Base-by-base conservation (phyloP, 2,329 filamentous ascomycete genomes). In the Albifimbria verrucaria region DNA sequence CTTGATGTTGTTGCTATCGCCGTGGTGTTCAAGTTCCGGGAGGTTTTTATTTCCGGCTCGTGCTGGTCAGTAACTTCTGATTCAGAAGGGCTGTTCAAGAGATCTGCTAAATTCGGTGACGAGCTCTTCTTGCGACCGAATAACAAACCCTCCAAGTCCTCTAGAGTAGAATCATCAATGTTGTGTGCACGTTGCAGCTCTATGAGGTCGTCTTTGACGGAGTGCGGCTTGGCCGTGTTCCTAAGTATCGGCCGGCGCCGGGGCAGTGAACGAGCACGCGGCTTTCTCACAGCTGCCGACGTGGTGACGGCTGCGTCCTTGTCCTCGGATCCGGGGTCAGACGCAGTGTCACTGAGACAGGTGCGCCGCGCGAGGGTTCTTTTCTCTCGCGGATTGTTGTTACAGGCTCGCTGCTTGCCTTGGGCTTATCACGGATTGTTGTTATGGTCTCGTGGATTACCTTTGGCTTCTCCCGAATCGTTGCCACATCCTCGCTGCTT, bases 161-260 rank as follows among this genome's bases (percentile, higher is more conserved):
- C 81, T n/a, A 83, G 65, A 0, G 81, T 84, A 1, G 79, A 82
- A 59, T 85, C 82, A 18, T 85, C 81, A 23, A 83, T 77, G 50
- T 82, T 74, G 59, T 83, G 76, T 44, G 68, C 69, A 17, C 73
- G 73, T 56, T 81, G 74, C 45, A 85, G 77, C 49, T 80, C 75
- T 24, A 75, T 68, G 24, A 85, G 66, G 57, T 85, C 82, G 52
- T 83, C 80, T 51, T 73, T 78, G 50, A 81, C 81, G 2, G 77
- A 80, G 2, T 79, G 76, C 3, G 74, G 79, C 53, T 73, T 78
- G 50, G 77, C 77, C 3, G 81, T 78, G 67, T 85, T 85, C 56
- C 73, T 71, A 32, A 82, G 63, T 11, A 77, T 74, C n/a, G 65
- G 71, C 28, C 73, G 72, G 42, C 68, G 66, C 50, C 76, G 74